Percentiles rank a stretch among this genome's conserved stretches.
Conservation (phyloP, 2,329 filamentous ascomycete species). For the Penicillium rolfsii region DNA sequence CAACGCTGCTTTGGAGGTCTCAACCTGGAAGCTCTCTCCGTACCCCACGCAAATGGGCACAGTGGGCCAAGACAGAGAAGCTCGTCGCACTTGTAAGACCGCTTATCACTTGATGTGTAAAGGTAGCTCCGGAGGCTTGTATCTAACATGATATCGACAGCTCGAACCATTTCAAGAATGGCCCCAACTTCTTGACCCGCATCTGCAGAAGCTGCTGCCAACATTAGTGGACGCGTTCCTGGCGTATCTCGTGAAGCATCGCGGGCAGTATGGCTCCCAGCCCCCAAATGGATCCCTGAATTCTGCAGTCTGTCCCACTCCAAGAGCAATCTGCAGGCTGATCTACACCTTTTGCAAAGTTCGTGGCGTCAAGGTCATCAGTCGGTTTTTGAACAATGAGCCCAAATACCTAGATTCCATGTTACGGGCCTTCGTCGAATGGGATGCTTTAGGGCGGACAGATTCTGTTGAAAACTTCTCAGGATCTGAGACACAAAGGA, state of each 20-base stretch:
- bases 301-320: constrained; percentile 55
- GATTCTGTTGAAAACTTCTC: constrained; percentile 18
- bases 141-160: constrained; percentile 33
- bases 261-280: constrained; percentile 44
- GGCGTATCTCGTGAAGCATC: constrained; percentile 58
- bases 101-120: neutral
- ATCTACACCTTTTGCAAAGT: constrained; percentile 94
- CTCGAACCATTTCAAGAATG: constrained; percentile 94
- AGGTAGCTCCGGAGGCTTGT: neutral
- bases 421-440: constrained; percentile 71
- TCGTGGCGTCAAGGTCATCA: constrained; percentile 87
- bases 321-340: constrained; percentile 74
- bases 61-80: constrained; percentile 42
- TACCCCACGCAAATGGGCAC: constrained; percentile 45
- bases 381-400: constrained; percentile 88
- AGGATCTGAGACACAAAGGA: constrained; percentile 38
- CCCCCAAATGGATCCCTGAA: constrained; percentile 38
- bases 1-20: constrained; percentile 46
- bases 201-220: constrained; percentile 75
- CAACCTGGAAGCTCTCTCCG: constrained; percentile 29
- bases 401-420: constrained; percentile 81
- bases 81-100: constrained; percentile 45
- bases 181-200: constrained; percentile 86
- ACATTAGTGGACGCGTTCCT: constrained; percentile 76
- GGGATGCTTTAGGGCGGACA: constrained; percentile 37